Percentiles rank a stretch among this genome's conserved stretches.
phyloP scores from a whole-genome alignment of 176 grass and related monocot species.

The Musa schizocarpa region DNA sequence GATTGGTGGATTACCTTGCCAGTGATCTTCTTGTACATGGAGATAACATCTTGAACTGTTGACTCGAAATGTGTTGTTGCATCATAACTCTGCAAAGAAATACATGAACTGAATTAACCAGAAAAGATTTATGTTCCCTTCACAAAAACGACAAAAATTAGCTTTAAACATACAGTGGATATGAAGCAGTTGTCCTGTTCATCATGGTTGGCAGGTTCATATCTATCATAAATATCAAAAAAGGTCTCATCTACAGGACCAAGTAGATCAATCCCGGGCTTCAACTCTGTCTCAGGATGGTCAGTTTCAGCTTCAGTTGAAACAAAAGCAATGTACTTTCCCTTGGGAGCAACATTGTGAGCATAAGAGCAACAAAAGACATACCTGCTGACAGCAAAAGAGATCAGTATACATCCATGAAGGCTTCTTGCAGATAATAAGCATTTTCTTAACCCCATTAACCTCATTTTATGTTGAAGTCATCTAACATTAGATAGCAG shows the following conservation, averaged over 20 bases:
- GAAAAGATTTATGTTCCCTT: neutral
- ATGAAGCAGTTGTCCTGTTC: constrained; percentile 68
- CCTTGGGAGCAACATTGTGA: constrained; percentile 87
- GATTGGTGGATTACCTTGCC: constrained; percentile 54
- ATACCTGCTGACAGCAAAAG: constrained; percentile 39
- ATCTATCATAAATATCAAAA: constrained; percentile 90
- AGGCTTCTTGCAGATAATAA: too few relatives aligned
- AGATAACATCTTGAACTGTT: constrained; percentile 71
- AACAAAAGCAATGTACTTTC: constrained; percentile 92
- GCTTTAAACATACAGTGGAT: constrained; percentile 42
- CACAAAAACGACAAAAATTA: neutral
- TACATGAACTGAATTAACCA: neutral
- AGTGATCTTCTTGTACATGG: constrained; percentile 80
- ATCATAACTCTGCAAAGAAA: constrained; percentile 60
- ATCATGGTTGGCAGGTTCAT: constrained; percentile 47
- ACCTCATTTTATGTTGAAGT: too few relatives aligned
- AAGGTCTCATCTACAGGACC: constrained; percentile 82
- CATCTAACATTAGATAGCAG: too few relatives aligned
- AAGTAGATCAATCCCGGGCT: constrained; percentile 79
- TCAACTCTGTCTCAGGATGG: constrained; percentile 79
- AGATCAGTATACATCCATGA: neutral
- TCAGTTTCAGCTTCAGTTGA: constrained; percentile 87
- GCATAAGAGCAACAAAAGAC: constrained; percentile 85
- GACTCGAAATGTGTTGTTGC: constrained; percentile 89
- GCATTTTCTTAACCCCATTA: too few relatives aligned